Percentiles rank a stretch among this genome's conserved stretches.
Conservation (phyloP, 2,329 filamentous ascomycete species). For the Talaromyces marneffei region DNA sequence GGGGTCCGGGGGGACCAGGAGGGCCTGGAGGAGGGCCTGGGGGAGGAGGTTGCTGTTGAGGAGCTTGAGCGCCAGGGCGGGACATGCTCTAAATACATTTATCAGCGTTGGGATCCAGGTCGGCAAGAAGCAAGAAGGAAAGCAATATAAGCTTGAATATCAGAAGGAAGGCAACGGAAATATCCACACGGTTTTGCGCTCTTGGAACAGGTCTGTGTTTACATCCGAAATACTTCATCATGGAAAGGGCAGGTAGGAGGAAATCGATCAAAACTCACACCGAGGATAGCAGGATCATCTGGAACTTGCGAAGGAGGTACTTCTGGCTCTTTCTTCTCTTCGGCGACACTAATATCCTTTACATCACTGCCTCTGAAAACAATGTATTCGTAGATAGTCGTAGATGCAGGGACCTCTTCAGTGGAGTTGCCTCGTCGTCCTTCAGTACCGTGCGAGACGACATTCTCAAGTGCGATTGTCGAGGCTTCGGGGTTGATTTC, state of each 20-base stretch:
- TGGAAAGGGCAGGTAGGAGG: slow-evolving; percentile 19
- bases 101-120: neutral
- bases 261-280: slow-evolving; percentile 62
- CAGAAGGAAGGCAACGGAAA: slow-evolving; percentile 99
- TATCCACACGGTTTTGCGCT: slow-evolving; percentile 95
- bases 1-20: slow-evolving; percentile 27
- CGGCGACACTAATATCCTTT: slow-evolving; percentile 92
- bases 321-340: slow-evolving; percentile 65
- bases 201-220: slow-evolving; percentile 76
- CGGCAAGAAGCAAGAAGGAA: too few relatives aligned
- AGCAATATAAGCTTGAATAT: slow-evolving; percentile 40
- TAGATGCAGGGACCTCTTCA: slow-evolving; percentile 76
- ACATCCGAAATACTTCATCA: slow-evolving; percentile 97
- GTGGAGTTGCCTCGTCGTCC: slow-evolving; percentile 71
- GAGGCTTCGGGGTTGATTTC: slow-evolving; percentile 97
- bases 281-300: slow-evolving; percentile 92
- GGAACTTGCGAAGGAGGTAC: slow-evolving; percentile 72
- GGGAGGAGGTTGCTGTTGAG: slow-evolving; percentile 42
- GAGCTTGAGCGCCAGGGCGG: slow-evolving; percentile 37
- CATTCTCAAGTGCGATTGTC: slow-evolving; percentile 94
- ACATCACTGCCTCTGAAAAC: slow-evolving; percentile 98
- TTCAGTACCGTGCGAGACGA: slow-evolving; percentile 90
- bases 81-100: slow-evolving; percentile 35
- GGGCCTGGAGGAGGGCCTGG: slow-evolving; percentile 38
- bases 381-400: slow-evolving; percentile 95